These are phyloP conservation scores for Porphyra umbilicalis DNA, from an alignment of 31 red algal genomes.

Conservation along the genomic window DNA sequence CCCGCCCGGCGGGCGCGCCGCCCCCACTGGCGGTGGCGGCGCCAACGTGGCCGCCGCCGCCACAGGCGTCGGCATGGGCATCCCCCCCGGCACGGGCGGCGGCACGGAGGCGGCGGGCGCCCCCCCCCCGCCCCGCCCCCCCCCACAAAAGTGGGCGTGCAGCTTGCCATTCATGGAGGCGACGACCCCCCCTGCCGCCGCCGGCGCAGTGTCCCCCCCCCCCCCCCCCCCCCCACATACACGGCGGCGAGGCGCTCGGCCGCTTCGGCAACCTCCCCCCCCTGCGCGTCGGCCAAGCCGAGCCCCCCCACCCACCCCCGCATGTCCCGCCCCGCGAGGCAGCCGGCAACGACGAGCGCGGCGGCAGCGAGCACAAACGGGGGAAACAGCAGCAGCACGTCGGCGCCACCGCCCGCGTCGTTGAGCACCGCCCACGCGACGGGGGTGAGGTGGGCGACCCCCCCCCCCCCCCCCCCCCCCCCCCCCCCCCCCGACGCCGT, in stretches of 20 bases:
- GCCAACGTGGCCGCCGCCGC: background rate
- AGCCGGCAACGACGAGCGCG: constrained; percentile 59
- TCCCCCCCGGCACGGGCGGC: too few relatives aligned
- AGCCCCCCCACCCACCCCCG: constrained; percentile 48
- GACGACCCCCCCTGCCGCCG: constrained; percentile 23
- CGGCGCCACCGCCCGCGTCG: constrained; percentile 52
- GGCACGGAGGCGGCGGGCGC: background rate
- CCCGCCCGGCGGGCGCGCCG: background rate
- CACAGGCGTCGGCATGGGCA: too few relatives aligned
- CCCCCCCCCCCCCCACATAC: constrained; percentile 10
- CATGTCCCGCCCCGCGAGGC: constrained; percentile 60
- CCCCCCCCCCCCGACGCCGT: background rate
- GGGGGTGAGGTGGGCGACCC: constrained; percentile 34
- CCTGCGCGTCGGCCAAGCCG: constrained; percentile 12
- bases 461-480: background rate
- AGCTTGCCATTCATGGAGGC: constrained; percentile 65
- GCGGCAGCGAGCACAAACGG: constrained; percentile 68
- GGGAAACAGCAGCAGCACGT: constrained; percentile 57
- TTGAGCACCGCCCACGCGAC: constrained; percentile 77
- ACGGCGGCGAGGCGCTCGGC: constrained; percentile 43
- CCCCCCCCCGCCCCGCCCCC: background rate
- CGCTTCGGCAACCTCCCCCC: constrained; percentile 54
- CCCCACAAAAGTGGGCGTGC: constrained; percentile 34
- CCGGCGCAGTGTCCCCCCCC: constrained; percentile 2
- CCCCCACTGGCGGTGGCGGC: background rate